A percentile compares a stretch with the other conserved stretches of the same genome.
Conservation (phyloP, 2,329 filamentous ascomycete species). For the Penicillium sp. region DNA sequence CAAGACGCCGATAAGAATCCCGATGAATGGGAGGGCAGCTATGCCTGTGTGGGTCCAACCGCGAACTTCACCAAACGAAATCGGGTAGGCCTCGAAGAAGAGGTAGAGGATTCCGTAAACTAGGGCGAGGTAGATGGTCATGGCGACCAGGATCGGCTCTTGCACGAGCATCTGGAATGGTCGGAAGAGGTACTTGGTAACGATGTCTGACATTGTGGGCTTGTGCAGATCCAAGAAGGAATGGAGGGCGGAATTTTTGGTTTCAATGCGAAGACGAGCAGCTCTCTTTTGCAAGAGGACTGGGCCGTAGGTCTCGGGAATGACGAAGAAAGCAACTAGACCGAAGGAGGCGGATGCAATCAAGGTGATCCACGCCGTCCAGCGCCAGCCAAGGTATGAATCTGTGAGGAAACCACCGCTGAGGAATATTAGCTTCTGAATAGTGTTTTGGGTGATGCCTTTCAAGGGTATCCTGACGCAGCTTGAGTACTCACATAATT, state of each 20-base stretch:
- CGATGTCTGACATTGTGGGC: conserved; percentile 38
- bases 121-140: conserved; percentile 45
- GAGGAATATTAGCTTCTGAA: not conserved
- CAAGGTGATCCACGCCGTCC: conserved; percentile 56
- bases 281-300: conserved; percentile 51
- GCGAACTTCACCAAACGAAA: conserved; percentile 38
- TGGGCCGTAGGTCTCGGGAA: conserved; percentile 52
- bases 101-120: conserved; percentile 39
- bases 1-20: conserved; percentile 34
- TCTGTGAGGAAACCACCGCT: conserved; percentile 50
- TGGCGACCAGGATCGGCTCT: conserved; percentile 48
- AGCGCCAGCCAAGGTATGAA: conserved; percentile 54
- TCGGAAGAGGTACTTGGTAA: conserved; percentile 44
- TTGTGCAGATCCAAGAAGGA: conserved; percentile 44
- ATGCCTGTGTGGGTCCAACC: conserved; percentile 37
- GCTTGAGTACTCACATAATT: conserved; percentile 35
- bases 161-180: conserved; percentile 47
- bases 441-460: not conserved
- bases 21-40: conserved; percentile 38
- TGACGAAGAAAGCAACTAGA: conserved; percentile 41
- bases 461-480: no score
- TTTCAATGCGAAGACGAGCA: conserved; percentile 46
- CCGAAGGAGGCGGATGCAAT: conserved; percentile 47
- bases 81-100: conserved; percentile 42
- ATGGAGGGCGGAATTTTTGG: conserved; percentile 47